Evolutionary conservation across 2,329 filamentous ascomycete species (phyloP).

Genomic region (Colletotrichum costaricense): DNA sequence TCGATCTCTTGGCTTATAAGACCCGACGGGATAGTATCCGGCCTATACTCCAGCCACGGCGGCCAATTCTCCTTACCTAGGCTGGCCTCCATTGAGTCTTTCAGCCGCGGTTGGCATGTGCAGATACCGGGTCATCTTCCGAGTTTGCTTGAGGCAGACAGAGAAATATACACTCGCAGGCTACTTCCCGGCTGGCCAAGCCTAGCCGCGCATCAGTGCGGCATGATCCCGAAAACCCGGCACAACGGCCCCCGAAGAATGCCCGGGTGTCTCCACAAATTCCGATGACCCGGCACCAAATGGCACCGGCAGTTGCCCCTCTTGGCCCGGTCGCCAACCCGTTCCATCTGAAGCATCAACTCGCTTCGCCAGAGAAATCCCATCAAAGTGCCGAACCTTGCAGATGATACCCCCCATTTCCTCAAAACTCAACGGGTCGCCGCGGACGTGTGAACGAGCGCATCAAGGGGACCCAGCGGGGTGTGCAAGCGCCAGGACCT

Average conservation of each 20-base stretch:
- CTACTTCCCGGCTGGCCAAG: background rate
- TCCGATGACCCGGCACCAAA: background rate
- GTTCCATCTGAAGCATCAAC: conserved; percentile 7
- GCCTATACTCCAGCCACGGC: background rate
- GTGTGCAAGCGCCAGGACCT: conserved; percentile 12
- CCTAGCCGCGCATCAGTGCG: background rate
- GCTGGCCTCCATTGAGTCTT: background rate
- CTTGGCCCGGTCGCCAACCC: background rate
- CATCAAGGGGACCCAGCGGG: conserved; percentile 6
- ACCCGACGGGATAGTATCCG: background rate
- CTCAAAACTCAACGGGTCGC: conserved; percentile 20
- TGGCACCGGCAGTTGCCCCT: background rate
- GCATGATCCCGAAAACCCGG: background rate
- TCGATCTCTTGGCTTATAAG: conserved; percentile 2
- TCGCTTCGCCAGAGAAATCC: conserved; percentile 8
- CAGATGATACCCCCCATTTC: conserved; percentile 19
- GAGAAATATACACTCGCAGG: background rate
- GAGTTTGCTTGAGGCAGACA: too few species aligned
- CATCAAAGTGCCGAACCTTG: conserved; percentile 35
- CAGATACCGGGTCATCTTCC: background rate
- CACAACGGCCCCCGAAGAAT: background rate
- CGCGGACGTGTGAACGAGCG: background rate
- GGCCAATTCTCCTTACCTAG: background rate
- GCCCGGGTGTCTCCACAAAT: conserved; percentile 15
- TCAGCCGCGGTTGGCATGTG: background rate